These are phyloP conservation scores for Zizania latifolia DNA, from an alignment of 176 grass and related monocot genomes.

Conservation along the genomic window DNA sequence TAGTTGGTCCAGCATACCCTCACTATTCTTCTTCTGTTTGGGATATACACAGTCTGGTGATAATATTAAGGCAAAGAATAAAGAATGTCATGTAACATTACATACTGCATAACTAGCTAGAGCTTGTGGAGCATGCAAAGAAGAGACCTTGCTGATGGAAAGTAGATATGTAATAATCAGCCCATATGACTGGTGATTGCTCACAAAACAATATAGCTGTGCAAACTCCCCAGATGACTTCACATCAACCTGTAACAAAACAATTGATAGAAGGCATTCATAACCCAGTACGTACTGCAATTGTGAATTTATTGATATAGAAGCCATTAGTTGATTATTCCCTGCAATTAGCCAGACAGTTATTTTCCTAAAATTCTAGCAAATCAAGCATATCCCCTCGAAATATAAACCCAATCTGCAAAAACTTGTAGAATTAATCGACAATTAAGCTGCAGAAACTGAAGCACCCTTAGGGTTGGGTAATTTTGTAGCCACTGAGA, in stretches of 20 bases:
- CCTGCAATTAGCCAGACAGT: too few species aligned
- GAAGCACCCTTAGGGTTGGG: too few species aligned
- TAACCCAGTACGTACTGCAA: background rate
- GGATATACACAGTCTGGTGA: slow-evolving; percentile 26
- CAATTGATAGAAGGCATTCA: background rate
- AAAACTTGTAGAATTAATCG: background rate
- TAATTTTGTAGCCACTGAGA: too few species aligned
- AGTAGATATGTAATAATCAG: slow-evolving; percentile 40
- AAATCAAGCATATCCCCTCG: background rate
- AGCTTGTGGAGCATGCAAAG: too few species aligned
- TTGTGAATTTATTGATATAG: too few species aligned
- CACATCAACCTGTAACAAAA: slow-evolving; percentile 30
- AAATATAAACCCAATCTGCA: background rate
- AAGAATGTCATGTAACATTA: background rate
- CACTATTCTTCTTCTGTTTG: slow-evolving; percentile 29
- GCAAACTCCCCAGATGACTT: slow-evolving; percentile 39
- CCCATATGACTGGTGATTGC: slow-evolving; percentile 8
- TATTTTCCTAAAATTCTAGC: too few species aligned
- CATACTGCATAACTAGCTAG: background rate
- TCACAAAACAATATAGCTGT: slow-evolving; percentile 5
- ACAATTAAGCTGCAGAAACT: background rate
- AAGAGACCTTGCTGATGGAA: slow-evolving; percentile 32
- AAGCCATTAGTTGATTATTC: too few species aligned
- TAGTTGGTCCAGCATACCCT: background rate
- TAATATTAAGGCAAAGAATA: background rate